These are phyloP conservation scores for Begonia masoniana DNA, from an alignment of 306 rosid genomes.

Conservation along the genomic window DNA sequence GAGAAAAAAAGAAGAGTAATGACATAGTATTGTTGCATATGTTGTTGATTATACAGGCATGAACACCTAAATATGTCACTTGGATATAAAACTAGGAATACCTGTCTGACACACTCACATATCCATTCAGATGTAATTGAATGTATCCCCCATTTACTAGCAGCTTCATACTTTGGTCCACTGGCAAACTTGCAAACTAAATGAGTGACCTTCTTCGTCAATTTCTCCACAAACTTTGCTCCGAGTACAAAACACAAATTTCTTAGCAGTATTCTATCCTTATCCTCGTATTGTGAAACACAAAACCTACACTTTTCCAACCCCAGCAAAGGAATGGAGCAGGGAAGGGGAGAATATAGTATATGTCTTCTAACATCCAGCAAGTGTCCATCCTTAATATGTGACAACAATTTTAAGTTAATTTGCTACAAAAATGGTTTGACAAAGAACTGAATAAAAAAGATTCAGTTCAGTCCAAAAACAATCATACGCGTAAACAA, in stretches of 20 bases:
- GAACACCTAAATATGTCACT: too few relatives aligned
- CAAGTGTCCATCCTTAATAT: constrained; percentile 62
- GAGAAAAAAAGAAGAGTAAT: too few relatives aligned
- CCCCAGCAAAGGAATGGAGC: constrained; percentile 70
- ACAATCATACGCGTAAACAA: too few relatives aligned
- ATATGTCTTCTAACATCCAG: constrained; percentile 62
- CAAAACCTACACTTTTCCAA: constrained; percentile 71
- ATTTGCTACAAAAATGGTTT: neutral
- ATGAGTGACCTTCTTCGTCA: constrained; percentile 81
- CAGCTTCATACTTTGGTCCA: constrained; percentile 83
- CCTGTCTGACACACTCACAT: constrained; percentile 91
- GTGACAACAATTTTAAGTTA: too few relatives aligned
- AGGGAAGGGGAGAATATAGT: constrained; percentile 91
- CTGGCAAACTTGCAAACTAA: constrained; percentile 66
- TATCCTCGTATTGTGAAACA: constrained; percentile 85
- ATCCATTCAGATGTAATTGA: constrained; percentile 70
- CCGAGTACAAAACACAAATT: constrained; percentile 87
- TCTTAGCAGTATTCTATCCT: constrained; percentile 58
- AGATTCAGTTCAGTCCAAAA: too few relatives aligned
- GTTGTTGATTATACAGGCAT: too few relatives aligned
- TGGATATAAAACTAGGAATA: constrained; percentile 12
- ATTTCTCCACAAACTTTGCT: constrained; percentile 58
- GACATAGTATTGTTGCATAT: too few relatives aligned
- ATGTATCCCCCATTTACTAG: constrained; percentile 68
- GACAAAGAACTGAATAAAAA: neutral